Percentiles rank a stretch among this genome's conserved stretches.
These are phyloP conservation scores for Caloboletus firmus DNA, from an alignment of 1,284 basidiomycete genomes.

Conservation along the genomic window DNA sequence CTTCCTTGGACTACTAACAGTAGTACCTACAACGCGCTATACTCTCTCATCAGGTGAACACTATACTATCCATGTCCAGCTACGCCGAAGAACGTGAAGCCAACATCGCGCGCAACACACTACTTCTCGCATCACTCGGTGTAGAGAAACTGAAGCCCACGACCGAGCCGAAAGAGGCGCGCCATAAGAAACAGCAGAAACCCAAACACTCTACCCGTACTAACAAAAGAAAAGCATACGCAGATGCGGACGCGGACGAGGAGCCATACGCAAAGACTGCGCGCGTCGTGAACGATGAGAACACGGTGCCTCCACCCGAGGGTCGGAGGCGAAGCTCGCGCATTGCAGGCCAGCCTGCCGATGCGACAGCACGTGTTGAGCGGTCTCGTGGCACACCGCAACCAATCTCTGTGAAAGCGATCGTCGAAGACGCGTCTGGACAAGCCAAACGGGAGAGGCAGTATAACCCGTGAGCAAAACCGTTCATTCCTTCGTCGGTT, in stretches of 20 bases:
- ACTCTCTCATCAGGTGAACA: not conserved
- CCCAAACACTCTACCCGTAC: not conserved
- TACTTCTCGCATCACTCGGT: constrained; percentile 43
- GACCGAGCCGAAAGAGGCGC: constrained; percentile 48
- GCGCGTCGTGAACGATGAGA: constrained; percentile 31
- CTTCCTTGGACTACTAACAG: not conserved
- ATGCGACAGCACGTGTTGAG: constrained; percentile 44
- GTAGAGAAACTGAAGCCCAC: constrained; percentile 43
- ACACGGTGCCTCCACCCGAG: constrained; percentile 9
- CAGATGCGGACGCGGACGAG: constrained; percentile 6
- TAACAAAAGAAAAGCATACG: constrained; percentile 21
- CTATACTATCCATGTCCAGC: constrained; percentile 15
- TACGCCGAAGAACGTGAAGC: constrained; percentile 49
- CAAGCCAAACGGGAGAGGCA: constrained; percentile 43
- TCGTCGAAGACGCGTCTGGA: constrained; percentile 36
- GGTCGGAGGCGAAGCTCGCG: constrained; percentile 62
- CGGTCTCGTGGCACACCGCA: constrained; percentile 33
- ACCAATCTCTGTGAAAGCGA: constrained; percentile 38
- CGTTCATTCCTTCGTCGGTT: not conserved
- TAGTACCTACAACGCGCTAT: no score
- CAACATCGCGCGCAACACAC: constrained; percentile 54
- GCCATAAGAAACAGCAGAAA: constrained; percentile 10
- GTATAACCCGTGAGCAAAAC: constrained; percentile 62
- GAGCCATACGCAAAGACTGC: constrained; percentile 31
- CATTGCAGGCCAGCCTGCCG: constrained; percentile 56